These are phyloP conservation scores for Cenchrus purpureus DNA, from an alignment of 176 grass and related monocot species.

Conservation along the genomic window DNA sequence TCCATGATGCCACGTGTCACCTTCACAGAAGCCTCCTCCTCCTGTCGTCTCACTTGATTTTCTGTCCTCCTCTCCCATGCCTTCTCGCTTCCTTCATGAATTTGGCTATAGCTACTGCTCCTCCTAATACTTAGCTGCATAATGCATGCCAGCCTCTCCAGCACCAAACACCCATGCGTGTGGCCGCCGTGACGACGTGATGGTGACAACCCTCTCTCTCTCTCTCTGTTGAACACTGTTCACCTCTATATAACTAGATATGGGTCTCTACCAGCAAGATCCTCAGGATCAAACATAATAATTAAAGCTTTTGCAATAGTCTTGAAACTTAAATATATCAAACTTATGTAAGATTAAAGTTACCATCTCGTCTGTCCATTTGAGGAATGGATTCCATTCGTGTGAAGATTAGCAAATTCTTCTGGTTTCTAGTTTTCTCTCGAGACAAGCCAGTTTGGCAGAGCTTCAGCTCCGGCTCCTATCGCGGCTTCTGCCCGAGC, in stretches of 20 bases:
- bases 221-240: background rate
- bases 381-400: background rate
- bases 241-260: background rate
- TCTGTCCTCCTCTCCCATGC: background rate
- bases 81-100: no score
- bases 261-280: background rate
- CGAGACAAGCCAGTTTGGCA: no score
- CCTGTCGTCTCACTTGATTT: background rate
- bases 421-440: no score
- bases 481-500: no score
- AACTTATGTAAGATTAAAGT: background rate
- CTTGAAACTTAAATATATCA: background rate
- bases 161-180: background rate
- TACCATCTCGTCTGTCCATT: background rate
- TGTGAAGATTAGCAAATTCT: no score
- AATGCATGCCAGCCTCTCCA: background rate
- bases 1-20: background rate
- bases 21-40: background rate
- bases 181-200: background rate
- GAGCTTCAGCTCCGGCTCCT: no score
- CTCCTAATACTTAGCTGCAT: background rate
- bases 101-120: background rate
- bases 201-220: background rate
- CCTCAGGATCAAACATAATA: no score
- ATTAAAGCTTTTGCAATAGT: background rate